phyloP scores from a whole-genome alignment of 2,329 filamentous ascomycete species.

The Ceratocystis alfenasii region DNA sequence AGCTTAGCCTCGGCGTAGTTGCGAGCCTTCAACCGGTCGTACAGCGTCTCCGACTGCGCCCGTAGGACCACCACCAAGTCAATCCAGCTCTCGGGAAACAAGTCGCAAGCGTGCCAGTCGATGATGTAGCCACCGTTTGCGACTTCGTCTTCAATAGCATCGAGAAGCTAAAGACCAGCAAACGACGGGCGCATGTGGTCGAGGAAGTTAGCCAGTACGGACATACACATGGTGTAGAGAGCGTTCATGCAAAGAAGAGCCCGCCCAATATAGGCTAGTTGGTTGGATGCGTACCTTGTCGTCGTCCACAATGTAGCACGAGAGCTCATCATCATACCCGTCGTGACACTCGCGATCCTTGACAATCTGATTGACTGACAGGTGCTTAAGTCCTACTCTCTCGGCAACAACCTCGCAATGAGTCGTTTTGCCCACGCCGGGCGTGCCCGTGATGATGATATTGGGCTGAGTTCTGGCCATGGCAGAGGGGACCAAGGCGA shows the following conservation, averaged over 20 bases:
- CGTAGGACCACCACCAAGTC: constrained; percentile 88
- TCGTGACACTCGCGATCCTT: constrained; percentile 82
- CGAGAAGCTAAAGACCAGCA: constrained; percentile 50
- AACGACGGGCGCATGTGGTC: not conserved
- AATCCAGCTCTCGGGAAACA: constrained; percentile 88
- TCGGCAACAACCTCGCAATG: constrained; percentile 73
- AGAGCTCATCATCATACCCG: constrained; percentile 71
- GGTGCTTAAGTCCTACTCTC: constrained; percentile 63
- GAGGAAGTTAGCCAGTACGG: not conserved
- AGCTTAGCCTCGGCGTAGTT: constrained; percentile 79
- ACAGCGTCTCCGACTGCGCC: constrained; percentile 66
- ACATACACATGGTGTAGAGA: not conserved
- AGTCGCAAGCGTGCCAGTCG: constrained; percentile 95
- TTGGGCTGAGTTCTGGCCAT: constrained; percentile 52
- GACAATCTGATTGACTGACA: constrained; percentile 82
- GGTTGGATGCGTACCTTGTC: constrained; percentile 57
- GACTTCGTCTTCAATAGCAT: constrained; percentile 74
- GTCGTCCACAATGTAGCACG: constrained; percentile 90
- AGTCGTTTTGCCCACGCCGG: constrained; percentile 89
- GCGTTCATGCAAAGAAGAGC: not conserved
- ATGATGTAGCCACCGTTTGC: constrained; percentile 73
- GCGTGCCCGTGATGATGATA: constrained; percentile 89
- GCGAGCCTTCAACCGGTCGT: constrained; percentile 70
- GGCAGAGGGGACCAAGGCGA: not conserved
- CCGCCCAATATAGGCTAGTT: not conserved